phyloP scores from a whole-genome alignment of 768 basidiomycete genomes.

The Tulasnella sp. region DNA sequence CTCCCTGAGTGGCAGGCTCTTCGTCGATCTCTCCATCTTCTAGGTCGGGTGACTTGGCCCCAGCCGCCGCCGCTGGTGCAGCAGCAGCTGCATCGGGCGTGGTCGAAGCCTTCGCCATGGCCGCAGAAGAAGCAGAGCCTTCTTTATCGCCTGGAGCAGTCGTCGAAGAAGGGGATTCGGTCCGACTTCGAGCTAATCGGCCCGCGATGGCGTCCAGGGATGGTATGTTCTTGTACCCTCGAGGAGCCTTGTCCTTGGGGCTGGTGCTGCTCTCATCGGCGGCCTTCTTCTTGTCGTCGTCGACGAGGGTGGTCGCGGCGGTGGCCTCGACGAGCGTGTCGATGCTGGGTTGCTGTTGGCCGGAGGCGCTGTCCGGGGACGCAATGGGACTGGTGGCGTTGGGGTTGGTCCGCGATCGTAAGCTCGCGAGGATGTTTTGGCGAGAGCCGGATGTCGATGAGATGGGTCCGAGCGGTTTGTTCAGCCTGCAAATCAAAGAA shows the following conservation, averaged over 20 bases:
- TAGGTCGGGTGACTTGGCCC: background rate
- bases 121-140: background rate
- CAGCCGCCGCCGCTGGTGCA: no score
- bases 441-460: background rate
- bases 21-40: conserved; percentile 46
- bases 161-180: conserved; percentile 39
- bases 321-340: background rate
- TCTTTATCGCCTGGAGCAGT: conserved; percentile 3
- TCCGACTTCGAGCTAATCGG: conserved; percentile 62
- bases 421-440: background rate
- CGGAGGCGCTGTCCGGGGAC: conserved; percentile 58
- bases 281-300: conserved; percentile 9
- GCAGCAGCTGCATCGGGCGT: background rate
- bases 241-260: conserved; percentile 42
- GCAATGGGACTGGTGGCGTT: background rate
- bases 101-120: conserved; percentile 49
- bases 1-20: conserved; percentile 14
- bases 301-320: background rate
- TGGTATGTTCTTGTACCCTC: conserved; percentile 87
- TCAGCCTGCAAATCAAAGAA: background rate
- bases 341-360: conserved; percentile 39
- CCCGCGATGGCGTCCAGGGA: conserved; percentile 81
- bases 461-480: background rate
- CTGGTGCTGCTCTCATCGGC: background rate
- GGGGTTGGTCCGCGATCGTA: background rate